Percentiles rank a stretch among this genome's conserved stretches.
Conservation (phyloP, 2,329 filamentous ascomycete genomes). For the Penicillium expansum region DNA sequence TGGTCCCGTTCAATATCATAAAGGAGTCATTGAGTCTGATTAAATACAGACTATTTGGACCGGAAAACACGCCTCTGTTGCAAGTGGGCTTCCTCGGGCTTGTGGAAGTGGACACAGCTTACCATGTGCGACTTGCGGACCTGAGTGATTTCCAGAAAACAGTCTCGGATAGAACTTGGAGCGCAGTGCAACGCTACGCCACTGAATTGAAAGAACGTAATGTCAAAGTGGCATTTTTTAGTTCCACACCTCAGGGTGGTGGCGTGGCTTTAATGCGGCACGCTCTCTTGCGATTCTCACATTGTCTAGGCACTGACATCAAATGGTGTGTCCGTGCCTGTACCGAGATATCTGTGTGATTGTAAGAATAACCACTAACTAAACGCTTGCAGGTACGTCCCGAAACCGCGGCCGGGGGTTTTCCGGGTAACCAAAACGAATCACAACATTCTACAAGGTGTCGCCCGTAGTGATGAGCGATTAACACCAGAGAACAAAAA, state of each 20-base stretch:
- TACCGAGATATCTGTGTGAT: not conserved
- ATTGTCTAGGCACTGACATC: constrained; percentile 64
- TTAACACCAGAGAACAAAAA: constrained; percentile 61
- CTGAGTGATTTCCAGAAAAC: constrained; percentile 59
- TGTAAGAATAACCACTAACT: constrained; percentile 6
- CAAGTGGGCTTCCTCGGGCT: constrained; percentile 64
- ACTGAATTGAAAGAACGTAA: constrained; percentile 61
- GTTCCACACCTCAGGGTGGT: constrained; percentile 75
- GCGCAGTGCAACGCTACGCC: constrained; percentile 62
- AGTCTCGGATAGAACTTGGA: constrained; percentile 63
- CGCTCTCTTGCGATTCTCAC: constrained; percentile 69
- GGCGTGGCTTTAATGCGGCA: constrained; percentile 81
- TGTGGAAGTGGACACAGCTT: constrained; percentile 68
- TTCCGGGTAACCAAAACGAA: constrained; percentile 84
- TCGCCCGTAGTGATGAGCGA: constrained; percentile 63
- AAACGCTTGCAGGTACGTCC: constrained; percentile 57
- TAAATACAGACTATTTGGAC: constrained; percentile 63
- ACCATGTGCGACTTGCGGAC: constrained; percentile 60
- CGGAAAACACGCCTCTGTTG: constrained; percentile 66
- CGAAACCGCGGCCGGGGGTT: constrained; percentile 73
- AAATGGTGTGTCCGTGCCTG: constrained; percentile 60
- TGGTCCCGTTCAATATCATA: not conserved
- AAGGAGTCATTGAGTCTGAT: constrained; percentile 6
- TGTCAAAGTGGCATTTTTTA: constrained; percentile 74
- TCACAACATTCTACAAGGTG: constrained; percentile 84